phyloP scores from a whole-genome alignment of 495 filamentous ascomycete genomes.

The Penicillium argentinense region DNA sequence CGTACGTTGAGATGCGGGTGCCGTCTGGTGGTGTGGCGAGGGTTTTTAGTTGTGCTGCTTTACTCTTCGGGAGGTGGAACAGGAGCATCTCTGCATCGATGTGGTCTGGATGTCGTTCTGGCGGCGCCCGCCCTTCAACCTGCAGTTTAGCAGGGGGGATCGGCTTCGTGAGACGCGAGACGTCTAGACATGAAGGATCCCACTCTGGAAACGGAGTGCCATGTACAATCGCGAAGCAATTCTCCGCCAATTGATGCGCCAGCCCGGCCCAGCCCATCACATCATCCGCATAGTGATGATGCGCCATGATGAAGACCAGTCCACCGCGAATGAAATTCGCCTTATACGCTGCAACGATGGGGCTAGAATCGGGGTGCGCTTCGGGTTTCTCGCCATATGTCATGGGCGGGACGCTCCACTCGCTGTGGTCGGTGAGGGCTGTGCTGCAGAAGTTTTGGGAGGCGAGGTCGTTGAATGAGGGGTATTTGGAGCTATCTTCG shows the following conservation, averaged over 20 bases:
- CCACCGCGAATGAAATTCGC: conserved; percentile 44
- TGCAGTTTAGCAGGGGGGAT: conserved; percentile 10
- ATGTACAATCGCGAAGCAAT: conserved; percentile 36
- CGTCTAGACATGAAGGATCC: conserved; percentile 33
- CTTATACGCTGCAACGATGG: conserved; percentile 39
- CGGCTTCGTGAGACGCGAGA: conserved; percentile 29
- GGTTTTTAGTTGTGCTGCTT: conserved; percentile 38
- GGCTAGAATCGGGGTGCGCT: conserved; percentile 30
- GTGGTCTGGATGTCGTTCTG: conserved; percentile 31
- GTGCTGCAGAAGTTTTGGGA: conserved; percentile 12
- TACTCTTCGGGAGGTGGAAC: conserved; percentile 44
- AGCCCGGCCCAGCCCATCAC: conserved; percentile 42
- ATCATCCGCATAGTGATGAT: conserved; percentile 46
- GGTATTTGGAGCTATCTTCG: conserved; percentile 26
- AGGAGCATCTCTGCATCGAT: conserved; percentile 25
- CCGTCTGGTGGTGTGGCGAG: conserved; percentile 31
- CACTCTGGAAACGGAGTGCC: conserved; percentile 31
- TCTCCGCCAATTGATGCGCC: conserved; percentile 42
- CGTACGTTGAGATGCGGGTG: conserved; percentile 43
- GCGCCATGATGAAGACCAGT: conserved; percentile 42
- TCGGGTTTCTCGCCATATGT: conserved; percentile 43
- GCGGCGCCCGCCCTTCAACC: conserved; percentile 30
- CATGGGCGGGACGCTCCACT: conserved; percentile 35
- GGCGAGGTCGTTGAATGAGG: conserved; percentile 16
- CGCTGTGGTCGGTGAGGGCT: conserved; percentile 24